Evolutionary conservation across 768 basidiomycete genomes (phyloP).

Genomic region (Phanerodontia chrysosporium): DNA sequence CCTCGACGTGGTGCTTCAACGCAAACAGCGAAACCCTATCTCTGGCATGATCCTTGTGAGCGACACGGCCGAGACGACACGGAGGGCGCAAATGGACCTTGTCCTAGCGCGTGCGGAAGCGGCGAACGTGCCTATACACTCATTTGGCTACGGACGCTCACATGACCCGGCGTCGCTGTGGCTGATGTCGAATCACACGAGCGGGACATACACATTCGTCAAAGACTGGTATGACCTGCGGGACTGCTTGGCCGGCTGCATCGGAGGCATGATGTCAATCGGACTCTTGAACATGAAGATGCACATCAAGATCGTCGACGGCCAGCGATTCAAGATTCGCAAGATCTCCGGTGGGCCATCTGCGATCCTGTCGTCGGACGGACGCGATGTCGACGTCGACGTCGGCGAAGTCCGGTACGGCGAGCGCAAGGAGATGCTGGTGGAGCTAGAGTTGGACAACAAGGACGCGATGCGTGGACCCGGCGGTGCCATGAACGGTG

Average conservation of each 20-base stretch:
- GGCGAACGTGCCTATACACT: slow-evolving; percentile 94
- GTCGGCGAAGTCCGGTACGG: slow-evolving; percentile 92
- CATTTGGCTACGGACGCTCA: slow-evolving; percentile 93
- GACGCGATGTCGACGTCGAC: slow-evolving; percentile 93
- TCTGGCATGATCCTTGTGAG: slow-evolving; percentile 92
- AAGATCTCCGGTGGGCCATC: slow-evolving; percentile 91
- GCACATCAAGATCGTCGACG: slow-evolving; percentile 90
- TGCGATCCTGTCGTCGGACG: slow-evolving; percentile 85
- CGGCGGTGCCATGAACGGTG: slow-evolving; percentile 18
- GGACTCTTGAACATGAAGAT: slow-evolving; percentile 91
- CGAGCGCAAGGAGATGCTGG: slow-evolving; percentile 95
- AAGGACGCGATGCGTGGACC: slow-evolving; percentile 37
- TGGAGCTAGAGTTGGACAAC: slow-evolving; percentile 92
- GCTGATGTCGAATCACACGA: slow-evolving; percentile 98
- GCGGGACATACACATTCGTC: slow-evolving; percentile 96
- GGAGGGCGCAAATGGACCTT: slow-evolving; percentile 96
- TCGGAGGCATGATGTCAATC: slow-evolving; percentile 96
- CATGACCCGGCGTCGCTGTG: slow-evolving; percentile 97
- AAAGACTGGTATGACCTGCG: slow-evolving; percentile 97
- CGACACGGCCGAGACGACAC: slow-evolving; percentile 87
- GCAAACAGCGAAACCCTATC: slow-evolving; percentile 85
- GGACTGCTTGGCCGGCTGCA: slow-evolving; percentile 86
- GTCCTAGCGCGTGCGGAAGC: slow-evolving; percentile 96
- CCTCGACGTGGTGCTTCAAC: slow-evolving; percentile 90
- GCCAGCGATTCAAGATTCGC: slow-evolving; percentile 85